phyloP scores from a whole-genome alignment of 352 stramenopile genomes.

The Aphanomyces cochlioides region DNA sequence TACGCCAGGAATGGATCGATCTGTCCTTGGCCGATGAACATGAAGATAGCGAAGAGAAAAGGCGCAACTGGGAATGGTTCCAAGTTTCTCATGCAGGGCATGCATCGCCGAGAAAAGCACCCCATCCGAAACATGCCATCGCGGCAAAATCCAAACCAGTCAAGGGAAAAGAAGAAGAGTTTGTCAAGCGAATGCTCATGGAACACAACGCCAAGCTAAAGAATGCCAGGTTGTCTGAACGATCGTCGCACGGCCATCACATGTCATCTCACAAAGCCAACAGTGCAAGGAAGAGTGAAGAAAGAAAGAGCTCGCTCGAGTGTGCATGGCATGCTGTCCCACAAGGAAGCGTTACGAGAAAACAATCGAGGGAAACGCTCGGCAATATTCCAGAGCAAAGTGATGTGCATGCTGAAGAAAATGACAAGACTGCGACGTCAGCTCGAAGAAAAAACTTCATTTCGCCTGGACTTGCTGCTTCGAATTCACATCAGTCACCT shows the following conservation, averaged over 20 bases:
- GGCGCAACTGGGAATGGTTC: slow-evolving; percentile 29
- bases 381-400: not conserved
- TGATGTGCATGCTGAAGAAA: not conserved
- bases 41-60: slow-evolving; percentile 17
- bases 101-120: slow-evolving; percentile 17
- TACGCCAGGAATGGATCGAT: slow-evolving; percentile 16
- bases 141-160: slow-evolving; percentile 2
- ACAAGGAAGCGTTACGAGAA: slow-evolving; percentile 7
- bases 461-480: not conserved
- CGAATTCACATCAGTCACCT: slow-evolving; percentile 15
- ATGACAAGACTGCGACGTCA: not conserved
- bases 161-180: slow-evolving; percentile 17
- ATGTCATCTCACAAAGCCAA: not conserved
- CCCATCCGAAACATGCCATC: not conserved
- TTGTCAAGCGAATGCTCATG: slow-evolving; percentile 24
- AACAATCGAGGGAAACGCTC: not conserved
- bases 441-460: not conserved
- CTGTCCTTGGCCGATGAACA: slow-evolving; percentile 17
- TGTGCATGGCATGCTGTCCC: slow-evolving; percentile 3
- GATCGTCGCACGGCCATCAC: not conserved
- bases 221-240: slow-evolving; percentile 3
- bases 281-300: not conserved
- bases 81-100: slow-evolving; percentile 15
- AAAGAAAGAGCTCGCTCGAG: slow-evolving; percentile 6
- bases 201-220: slow-evolving; percentile 24